These are phyloP conservation scores for Paxillus ammoniavirescens DNA, from an alignment of 768 basidiomycete species.

Conservation along the genomic window DNA sequence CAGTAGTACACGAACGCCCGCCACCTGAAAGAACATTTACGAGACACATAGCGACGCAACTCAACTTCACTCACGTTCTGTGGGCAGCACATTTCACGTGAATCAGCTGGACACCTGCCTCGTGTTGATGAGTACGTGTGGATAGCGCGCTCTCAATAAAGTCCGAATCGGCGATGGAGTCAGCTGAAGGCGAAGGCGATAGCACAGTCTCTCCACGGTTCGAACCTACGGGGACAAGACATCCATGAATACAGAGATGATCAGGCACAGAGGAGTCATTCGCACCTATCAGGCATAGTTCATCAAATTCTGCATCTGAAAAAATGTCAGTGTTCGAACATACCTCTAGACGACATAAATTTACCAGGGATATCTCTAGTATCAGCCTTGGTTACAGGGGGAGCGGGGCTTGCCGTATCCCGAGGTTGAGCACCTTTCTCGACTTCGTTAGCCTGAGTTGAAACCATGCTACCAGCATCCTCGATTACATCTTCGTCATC, in stretches of 20 bases:
- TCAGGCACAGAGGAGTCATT: background rate
- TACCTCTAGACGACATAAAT: background rate
- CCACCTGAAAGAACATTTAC: constrained; percentile 13
- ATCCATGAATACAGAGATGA: constrained; percentile 3
- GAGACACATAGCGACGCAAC: too few species aligned
- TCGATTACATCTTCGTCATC: constrained; percentile 5
- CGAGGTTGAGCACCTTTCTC: background rate
- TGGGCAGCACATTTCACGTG: constrained; percentile 14
- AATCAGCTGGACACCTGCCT: background rate
- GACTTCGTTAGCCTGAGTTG: background rate
- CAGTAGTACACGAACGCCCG: constrained; percentile 25
- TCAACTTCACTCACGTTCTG: constrained; percentile 13
- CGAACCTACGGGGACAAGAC: background rate
- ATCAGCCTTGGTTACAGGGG: background rate
- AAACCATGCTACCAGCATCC: background rate
- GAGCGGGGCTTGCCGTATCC: background rate
- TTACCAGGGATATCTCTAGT: background rate
- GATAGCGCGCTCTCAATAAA: background rate
- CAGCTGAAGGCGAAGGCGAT: background rate
- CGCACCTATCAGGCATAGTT: background rate
- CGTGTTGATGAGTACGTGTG: background rate
- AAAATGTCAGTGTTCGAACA: background rate
- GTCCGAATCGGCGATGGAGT: background rate
- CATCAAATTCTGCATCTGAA: too few species aligned
- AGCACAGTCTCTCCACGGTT: background rate